Evolutionary conservation across 108 stramenopile species (phyloP).

Genomic region (Mediolabrus comicus): DNA sequence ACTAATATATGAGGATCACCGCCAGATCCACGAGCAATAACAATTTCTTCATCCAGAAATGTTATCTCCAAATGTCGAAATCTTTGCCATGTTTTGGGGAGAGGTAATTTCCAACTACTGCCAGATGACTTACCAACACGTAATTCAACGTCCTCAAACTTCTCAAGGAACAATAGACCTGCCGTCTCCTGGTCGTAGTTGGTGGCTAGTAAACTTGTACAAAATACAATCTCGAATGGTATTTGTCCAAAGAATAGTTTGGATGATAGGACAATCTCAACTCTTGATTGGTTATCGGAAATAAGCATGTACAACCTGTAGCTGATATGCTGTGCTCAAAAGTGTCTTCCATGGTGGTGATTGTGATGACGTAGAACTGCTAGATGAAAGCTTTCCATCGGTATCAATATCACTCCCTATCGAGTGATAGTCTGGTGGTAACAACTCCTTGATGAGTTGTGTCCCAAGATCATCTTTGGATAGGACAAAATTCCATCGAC

Average conservation of each 20-base stretch:
- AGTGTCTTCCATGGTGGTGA: not conserved
- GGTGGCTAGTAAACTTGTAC: not conserved
- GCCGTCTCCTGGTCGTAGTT: slow-evolving; percentile 1
- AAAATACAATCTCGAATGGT: not conserved
- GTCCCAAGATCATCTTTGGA: slow-evolving; percentile 2
- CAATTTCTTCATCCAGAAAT: not conserved
- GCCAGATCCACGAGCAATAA: not conserved
- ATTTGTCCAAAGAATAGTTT: not conserved
- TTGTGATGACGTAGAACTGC: not conserved
- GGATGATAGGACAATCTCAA: not conserved
- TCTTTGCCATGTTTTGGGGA: not conserved
- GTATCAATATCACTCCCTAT: not conserved
- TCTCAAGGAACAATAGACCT: not conserved
- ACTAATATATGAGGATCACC: not conserved
- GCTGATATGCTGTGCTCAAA: not conserved
- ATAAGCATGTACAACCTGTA: slow-evolving; percentile 1
- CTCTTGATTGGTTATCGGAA: not conserved
- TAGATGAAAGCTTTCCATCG: not conserved
- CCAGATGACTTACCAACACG: not conserved
- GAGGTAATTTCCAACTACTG: not conserved
- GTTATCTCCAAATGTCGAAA: slow-evolving; percentile 6
- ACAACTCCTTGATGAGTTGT: not conserved
- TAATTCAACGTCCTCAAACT: not conserved
- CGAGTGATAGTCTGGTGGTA: not conserved
- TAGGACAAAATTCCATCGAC: slow-evolving; percentile 6